phyloP scores from a whole-genome alignment of 2,329 filamentous ascomycete species.

The Coleophoma crateriformis region DNA sequence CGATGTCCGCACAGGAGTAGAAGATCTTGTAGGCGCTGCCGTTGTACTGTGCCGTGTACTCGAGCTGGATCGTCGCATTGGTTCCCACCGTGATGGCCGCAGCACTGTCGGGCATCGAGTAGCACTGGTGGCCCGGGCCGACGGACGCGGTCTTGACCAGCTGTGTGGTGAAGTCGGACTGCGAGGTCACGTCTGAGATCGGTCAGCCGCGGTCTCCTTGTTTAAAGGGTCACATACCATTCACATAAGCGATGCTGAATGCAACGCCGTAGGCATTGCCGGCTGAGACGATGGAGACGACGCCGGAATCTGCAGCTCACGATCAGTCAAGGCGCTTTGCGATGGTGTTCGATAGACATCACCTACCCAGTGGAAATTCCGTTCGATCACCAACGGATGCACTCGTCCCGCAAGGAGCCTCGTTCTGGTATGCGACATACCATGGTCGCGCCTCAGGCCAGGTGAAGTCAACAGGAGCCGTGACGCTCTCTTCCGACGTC shows the following conservation, averaged over 20 bases:
- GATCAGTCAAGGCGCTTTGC: background rate
- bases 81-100: slow-evolving; percentile 30
- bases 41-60: slow-evolving; percentile 39
- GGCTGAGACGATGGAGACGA: slow-evolving; percentile 49
- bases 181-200: slow-evolving; percentile 33
- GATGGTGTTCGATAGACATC: slow-evolving; percentile 9
- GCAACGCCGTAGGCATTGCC: slow-evolving; percentile 50
- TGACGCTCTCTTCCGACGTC: slow-evolving; percentile 16
- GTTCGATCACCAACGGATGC: slow-evolving; percentile 43
- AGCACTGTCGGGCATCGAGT: slow-evolving; percentile 30
- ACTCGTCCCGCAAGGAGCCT: slow-evolving; percentile 49
- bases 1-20: slow-evolving; percentile 44
- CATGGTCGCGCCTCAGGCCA: slow-evolving; percentile 55
- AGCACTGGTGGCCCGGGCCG: slow-evolving; percentile 40
- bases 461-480: slow-evolving; percentile 53
- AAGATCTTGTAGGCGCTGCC: slow-evolving; percentile 37
- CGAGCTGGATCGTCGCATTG: slow-evolving; percentile 43
- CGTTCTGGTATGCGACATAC: slow-evolving; percentile 49
- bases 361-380: slow-evolving; percentile 50
- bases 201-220: too few relatives aligned
- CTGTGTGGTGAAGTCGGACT: slow-evolving; percentile 34
- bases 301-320: slow-evolving; percentile 40
- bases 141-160: slow-evolving; percentile 30
- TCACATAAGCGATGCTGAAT: slow-evolving; percentile 46
- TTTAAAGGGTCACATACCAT: slow-evolving; percentile 28